These are phyloP conservation scores for Candida tammaniensis DNA, from an alignment of 805 yeast genomes.

Conservation along the genomic window DNA sequence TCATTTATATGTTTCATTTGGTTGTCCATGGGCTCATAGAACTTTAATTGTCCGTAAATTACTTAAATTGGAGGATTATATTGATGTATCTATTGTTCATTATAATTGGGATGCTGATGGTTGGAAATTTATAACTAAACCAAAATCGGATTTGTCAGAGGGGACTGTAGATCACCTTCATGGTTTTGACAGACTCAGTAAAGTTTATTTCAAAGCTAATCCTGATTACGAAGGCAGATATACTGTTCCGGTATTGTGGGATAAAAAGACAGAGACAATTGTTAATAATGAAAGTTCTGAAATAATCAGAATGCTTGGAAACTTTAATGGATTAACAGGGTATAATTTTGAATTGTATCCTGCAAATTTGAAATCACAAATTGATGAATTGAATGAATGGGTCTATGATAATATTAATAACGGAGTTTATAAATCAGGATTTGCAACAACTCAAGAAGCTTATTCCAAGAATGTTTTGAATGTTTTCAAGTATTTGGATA, in stretches of 20 bases:
- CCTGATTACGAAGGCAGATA: slow-evolving; percentile 77
- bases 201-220: slow-evolving; percentile 72
- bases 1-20: slow-evolving; percentile 80
- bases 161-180: slow-evolving; percentile 48
- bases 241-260: slow-evolving; percentile 95
- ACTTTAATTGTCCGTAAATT: slow-evolving; percentile 68
- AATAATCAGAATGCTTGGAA: slow-evolving; percentile 78
- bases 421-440: slow-evolving; percentile 92
- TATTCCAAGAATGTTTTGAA: slow-evolving; percentile 66
- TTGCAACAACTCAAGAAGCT: slow-evolving; percentile 79
- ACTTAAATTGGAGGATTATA: slow-evolving; percentile 61
- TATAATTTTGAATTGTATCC: slow-evolving; percentile 64
- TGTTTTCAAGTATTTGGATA: slow-evolving; percentile 66
- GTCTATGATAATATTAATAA: slow-evolving; percentile 82
- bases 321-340: slow-evolving; percentile 59
- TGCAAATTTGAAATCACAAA: slow-evolving; percentile 43
- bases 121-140: slow-evolving; percentile 73
- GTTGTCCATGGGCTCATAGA: slow-evolving; percentile 97
- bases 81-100: slow-evolving; percentile 77
- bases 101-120: slow-evolving; percentile 88
- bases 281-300: slow-evolving; percentile 92
- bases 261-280: slow-evolving; percentile 73
- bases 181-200: slow-evolving; percentile 57
- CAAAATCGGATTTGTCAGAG: slow-evolving; percentile 48
- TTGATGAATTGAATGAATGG: slow-evolving; percentile 80